Base-by-base conservation (phyloP, 1,284 basidiomycete species). In the Microbotryum scabiosae region DNA sequence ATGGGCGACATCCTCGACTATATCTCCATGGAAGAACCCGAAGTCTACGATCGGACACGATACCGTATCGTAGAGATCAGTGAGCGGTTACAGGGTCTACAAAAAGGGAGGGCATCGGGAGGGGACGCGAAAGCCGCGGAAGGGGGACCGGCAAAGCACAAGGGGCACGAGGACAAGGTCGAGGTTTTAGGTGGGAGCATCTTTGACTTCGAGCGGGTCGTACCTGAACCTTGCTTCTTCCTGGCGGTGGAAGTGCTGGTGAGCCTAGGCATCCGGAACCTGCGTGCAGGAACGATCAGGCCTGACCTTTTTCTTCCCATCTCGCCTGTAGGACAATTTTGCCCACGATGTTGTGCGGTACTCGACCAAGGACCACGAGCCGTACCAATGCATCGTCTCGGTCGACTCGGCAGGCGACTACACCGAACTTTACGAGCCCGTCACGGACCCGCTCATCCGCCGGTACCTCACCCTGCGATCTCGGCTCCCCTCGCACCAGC, bases 51-150 rank as follows among this genome's bases (percentile, higher is more conserved):
- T 60, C 82, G 89, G 23, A 97, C 91, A 4, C 80, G 81, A 10
- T 96, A 99, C 76, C 83, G 85, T 62, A 96, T 97, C 72, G 86
- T 97, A 64, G 96, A 99, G 77, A 97, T 98, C 69, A 90, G 87
- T 68, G 80, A 78, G 5, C 84, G 85, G 59, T 78, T 99, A 5
- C 87, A 87, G 1, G 77, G 81, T 59, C 75, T 85, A 60, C 96
- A 98, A 75, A 79, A 57, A 7, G 64, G 64, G 6, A 66, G 70
- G 41, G 67, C 76, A 4, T 45, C 16, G 4, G 57, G 56, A 16
- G 67, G 57, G 14, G 64, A 64, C 25, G 53, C 45, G 21, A 51
- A 43, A n/a, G 63, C 54, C 47, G 51, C 14, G 25, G n/a, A 32
- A 25, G 56, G 73, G 60, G 76, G 81, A 66, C 82, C 82, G 63